Base-by-base conservation (phyloP, 139 green algal species). In the Micromonas commoda region DNA sequence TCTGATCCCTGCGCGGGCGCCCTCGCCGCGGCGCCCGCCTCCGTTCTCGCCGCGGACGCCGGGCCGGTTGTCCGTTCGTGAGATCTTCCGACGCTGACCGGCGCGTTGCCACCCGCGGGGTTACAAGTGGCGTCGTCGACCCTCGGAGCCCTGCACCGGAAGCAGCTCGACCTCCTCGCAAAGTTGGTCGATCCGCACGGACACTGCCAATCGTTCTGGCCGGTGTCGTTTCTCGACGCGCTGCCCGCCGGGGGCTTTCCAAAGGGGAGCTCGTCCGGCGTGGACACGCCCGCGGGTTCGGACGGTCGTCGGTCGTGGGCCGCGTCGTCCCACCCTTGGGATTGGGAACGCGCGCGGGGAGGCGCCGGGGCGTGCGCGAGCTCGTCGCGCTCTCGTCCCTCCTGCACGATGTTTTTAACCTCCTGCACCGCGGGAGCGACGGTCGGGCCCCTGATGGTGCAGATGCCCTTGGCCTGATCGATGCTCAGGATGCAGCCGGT, bases 171-270 rank as follows among this genome's bases (percentile, higher is more conserved):
- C 2, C 68, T 35, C 35, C 68, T 28, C 35, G 68, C 68, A 33
- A 75, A 75, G 35, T 75, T 75, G 6, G 21, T 34, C 21, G 34
- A 60, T 3, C 68, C 68, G 37, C 68, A 75, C 68, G 37, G 24
- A 24, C 68, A 75, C 34, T 38, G n/a, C 68, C 68, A 75, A 61
- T 75, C 68, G n/a, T 32, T 32, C 26, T 13, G 9, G 24, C n/a
- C 26, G 26, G n/a, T 68, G 61, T 32, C 61, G 61, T 68, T 13
- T 9, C 24, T 6, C 61, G 26, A 35, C 61, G 61, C n/a, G 24
- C n/a, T 32, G 9, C 26, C 26, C 4, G 61, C 16, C 61, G 61
- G n/a, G n/a, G 61, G 24, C 13, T 71, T 37, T 29, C 13, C 28
- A 13, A 39, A 26, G 4, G 64, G 33, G 9, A 32, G 9, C 19